Evolutionary conservation across 768 basidiomycete genomes (phyloP).

Genomic region (Russula brevipes): DNA sequence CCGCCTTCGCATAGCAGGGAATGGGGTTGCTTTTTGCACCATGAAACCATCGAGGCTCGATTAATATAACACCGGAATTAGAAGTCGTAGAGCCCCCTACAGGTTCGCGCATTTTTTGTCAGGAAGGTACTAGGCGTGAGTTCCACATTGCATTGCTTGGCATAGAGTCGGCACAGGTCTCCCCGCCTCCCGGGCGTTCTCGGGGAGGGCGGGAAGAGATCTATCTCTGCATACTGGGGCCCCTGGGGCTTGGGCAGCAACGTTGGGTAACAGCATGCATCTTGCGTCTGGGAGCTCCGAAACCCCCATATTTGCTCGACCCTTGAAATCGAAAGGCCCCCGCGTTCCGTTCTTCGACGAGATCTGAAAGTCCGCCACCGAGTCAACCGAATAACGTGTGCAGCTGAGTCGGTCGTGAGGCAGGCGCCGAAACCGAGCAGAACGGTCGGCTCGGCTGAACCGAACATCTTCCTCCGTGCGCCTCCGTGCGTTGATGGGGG

Average conservation of each 20-base stretch:
- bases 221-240: too few species aligned
- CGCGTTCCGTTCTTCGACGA: too few species aligned
- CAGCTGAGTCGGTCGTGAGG: neutral
- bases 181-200: too few species aligned
- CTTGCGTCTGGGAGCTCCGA: too few species aligned
- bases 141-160: neutral
- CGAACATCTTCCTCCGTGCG: neutral
- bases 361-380: constrained; percentile 1
- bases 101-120: too few species aligned
- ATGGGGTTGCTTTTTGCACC: neutral
- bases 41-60: neutral
- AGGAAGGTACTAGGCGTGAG: neutral
- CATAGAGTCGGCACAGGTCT: too few species aligned
- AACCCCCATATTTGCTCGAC: too few species aligned
- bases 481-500: neutral
- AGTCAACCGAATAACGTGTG: neutral
- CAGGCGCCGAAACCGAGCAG: neutral
- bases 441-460: neutral
- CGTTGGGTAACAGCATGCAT: too few species aligned
- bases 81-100: neutral
- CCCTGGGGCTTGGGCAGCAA: too few species aligned
- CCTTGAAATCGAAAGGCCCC: too few species aligned
- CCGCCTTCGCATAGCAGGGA: constrained; percentile 5
- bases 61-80: neutral
- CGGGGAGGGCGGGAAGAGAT: too few species aligned